Percentiles rank a stretch among this genome's conserved stretches.
These are phyloP conservation scores for Aspergillus melleus DNA, from an alignment of 2,329 filamentous ascomycete genomes.

Conservation along the genomic window DNA sequence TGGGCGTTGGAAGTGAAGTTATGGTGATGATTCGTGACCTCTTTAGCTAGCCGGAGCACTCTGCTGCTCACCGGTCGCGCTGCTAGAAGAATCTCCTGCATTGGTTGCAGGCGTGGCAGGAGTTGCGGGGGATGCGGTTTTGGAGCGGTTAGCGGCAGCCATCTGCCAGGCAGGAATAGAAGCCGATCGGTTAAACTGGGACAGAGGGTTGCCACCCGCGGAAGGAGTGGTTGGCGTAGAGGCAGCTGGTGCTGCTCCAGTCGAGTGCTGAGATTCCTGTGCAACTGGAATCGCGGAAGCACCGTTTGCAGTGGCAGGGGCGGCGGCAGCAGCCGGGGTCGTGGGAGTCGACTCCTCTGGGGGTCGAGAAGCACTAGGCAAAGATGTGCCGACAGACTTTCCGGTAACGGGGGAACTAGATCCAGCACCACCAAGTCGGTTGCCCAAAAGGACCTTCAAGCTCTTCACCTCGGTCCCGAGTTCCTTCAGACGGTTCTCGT, in stretches of 20 bases:
- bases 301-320: constrained; percentile 10
- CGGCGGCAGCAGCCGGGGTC: constrained; percentile 18
- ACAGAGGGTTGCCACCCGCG: constrained; percentile 48
- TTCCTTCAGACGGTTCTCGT: constrained; percentile 78
- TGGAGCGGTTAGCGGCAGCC: constrained; percentile 61
- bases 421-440: constrained; percentile 51
- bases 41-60: constrained; percentile 31
- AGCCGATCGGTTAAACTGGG: constrained; percentile 54
- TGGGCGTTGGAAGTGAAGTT: background rate
- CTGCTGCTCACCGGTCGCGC: constrained; percentile 27
- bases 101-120: constrained; percentile 16
- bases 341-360: constrained; percentile 23
- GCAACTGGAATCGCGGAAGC: constrained; percentile 25
- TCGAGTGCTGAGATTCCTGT: constrained; percentile 28
- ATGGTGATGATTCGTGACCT: background rate
- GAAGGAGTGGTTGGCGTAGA: constrained; percentile 33
- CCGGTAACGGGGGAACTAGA: constrained; percentile 32
- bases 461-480: constrained; percentile 86
- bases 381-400: constrained; percentile 29
- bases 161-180: constrained; percentile 80
- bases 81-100: constrained; percentile 21
- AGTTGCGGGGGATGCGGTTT: constrained; percentile 32
- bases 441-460: constrained; percentile 80
- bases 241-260: constrained; percentile 28
- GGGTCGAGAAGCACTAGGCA: constrained; percentile 23